Conservation (phyloP, 192 early-diverging fungal genomes). For the Coemansia aciculifera region DNA sequence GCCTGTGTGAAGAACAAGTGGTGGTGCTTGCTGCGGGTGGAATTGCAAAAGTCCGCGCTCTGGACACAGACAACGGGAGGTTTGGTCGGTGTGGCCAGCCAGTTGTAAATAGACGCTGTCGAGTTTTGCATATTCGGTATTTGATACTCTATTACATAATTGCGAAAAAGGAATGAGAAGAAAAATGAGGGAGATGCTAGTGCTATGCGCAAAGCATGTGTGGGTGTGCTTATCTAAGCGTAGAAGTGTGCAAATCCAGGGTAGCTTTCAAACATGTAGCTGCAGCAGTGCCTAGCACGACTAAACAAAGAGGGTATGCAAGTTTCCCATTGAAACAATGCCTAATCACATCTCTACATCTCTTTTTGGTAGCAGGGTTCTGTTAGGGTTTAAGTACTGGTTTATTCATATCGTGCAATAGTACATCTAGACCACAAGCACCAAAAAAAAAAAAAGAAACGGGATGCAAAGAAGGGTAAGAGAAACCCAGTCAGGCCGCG, state of each 20-base stretch:
- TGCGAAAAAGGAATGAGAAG: neutral
- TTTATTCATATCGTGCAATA: constrained; percentile 5
- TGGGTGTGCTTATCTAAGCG: neutral
- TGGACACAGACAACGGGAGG: neutral
- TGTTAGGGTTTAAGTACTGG: neutral
- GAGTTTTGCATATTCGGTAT: neutral
- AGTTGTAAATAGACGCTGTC: neutral
- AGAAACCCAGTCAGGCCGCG: neutral
- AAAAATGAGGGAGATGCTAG: neutral
- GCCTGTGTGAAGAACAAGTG: neutral
- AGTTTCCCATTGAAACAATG: neutral
- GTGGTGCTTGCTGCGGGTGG: constrained; percentile 2
- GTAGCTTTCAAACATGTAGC: neutral
- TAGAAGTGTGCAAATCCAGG: neutral
- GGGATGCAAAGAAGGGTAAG: neutral
- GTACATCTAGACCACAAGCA: constrained; percentile 5
- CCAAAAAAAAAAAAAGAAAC: neutral
- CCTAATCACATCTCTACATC: neutral
- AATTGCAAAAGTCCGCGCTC: neutral
- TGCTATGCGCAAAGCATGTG: neutral
- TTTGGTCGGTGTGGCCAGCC: neutral
- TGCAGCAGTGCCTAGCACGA: no score
- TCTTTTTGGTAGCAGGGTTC: neutral
- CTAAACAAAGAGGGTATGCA: neutral
- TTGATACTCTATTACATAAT: constrained; percentile 1